Evolutionary conservation across 257 asterid species (phyloP), one percentile per base, ranked within the genome.

Genomic region (Catharanthus roseus): DNA sequence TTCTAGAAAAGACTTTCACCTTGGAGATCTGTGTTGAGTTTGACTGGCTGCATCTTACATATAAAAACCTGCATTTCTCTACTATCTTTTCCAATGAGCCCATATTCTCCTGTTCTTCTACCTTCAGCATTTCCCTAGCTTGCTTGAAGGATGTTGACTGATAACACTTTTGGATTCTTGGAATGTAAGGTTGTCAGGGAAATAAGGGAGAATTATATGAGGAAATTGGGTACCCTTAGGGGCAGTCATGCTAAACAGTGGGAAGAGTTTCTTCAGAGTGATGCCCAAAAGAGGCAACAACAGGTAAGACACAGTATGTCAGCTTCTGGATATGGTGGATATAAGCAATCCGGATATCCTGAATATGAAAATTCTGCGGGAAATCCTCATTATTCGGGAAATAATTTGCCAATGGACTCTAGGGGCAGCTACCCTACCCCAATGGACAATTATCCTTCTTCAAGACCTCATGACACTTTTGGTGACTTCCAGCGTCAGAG

Each of bases 231-330:
- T 65, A 41, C 67, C 60, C 82, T 89, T 69, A 87, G 87, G 85
- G 89, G 73, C 72, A 53, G 86, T 72, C 97, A 89, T 73, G 90
- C 88, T 68, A 88, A 80, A 70, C 82, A 88, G 81, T 86, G 97
- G 96, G 95, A 86, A 68, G 97, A 87, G 80, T 89, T 95, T 82
- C 89, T 95, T 81, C 95, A 77, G 67, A 75, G 51, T 63, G 91
- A 95, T 80, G 86, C 77, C 72, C 95, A 75, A 65, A 84, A 87
- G 81, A 83, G 85, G 82, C 96, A 87, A 72, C 88, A 71, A 33
- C 81, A 76, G 78, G 80, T 86, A 74, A 80, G 72, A 24, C 93
- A 75, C 16, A 80, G 77, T 42, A 49, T 84, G 57, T 64, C 93
- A 12, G 69, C 87, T 68, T 78, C 96, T 65, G 95, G 82, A 15